phyloP scores from a whole-genome alignment of 306 rosid species.

The Vicia villosa region DNA sequence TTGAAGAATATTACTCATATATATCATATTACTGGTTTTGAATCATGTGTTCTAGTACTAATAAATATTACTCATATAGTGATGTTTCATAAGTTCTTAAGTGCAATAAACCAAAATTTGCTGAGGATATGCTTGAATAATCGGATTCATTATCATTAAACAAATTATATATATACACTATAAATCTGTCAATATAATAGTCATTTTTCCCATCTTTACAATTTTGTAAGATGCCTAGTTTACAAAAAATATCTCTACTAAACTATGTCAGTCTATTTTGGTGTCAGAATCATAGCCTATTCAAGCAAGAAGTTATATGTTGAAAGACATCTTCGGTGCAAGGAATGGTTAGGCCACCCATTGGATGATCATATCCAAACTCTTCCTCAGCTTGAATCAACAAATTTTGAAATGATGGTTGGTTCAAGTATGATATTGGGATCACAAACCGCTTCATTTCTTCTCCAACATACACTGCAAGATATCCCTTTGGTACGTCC shows the following conservation, averaged over 20 bases:
- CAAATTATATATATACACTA: not conserved
- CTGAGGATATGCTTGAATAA: not conserved
- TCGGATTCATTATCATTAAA: conserved; percentile 8
- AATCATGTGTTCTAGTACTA: no score
- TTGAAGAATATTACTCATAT: no score
- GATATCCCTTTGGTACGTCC: conserved; percentile 51
- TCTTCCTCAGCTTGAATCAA: conserved; percentile 38
- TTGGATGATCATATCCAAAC: conserved; percentile 48
- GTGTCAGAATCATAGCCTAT: conserved; percentile 8
- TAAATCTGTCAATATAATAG: conserved; percentile 1
- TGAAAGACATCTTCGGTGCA: conserved; percentile 33
- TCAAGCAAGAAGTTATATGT: conserved; percentile 32
- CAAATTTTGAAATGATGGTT: conserved; percentile 41
- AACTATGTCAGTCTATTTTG: not conserved
- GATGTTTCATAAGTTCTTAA: not conserved
- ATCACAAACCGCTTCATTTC: conserved; percentile 41
- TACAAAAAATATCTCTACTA: conserved; percentile 27
- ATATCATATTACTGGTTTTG: no score
- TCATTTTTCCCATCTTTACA: conserved; percentile 7
- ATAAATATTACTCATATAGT: no score
- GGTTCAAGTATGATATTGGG: conserved; percentile 43
- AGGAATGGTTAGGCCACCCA: conserved; percentile 44
- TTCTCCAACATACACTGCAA: conserved; percentile 57
- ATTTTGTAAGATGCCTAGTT: not conserved
- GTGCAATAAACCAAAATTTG: not conserved